phyloP scores from a whole-genome alignment of 1,284 basidiomycete species.

The Cutaneotrichosporon spelunceum region DNA sequence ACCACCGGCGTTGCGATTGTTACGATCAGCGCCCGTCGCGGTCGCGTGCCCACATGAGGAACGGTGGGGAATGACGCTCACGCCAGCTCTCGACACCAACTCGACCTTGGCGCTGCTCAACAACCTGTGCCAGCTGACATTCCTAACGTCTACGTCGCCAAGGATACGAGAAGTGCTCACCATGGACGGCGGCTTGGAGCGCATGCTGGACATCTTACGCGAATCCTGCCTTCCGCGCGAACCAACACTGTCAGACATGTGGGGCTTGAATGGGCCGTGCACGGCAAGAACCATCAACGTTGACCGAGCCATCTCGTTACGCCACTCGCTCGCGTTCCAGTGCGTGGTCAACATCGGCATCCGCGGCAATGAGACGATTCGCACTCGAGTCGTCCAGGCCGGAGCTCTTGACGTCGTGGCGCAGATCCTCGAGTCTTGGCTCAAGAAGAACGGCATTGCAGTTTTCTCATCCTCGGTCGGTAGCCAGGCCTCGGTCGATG shows the following conservation, averaged over 20 bases:
- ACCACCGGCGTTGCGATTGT: too few species aligned
- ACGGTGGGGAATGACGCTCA: not conserved
- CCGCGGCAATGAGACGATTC: conserved; percentile 85
- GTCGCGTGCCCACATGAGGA: not conserved
- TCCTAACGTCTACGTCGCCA: conserved; percentile 95
- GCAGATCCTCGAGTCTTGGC: conserved; percentile 89
- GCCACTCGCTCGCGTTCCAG: conserved; percentile 90
- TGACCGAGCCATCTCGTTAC: conserved; percentile 78
- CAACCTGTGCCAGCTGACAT: conserved; percentile 93
- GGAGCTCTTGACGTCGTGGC: conserved; percentile 93
- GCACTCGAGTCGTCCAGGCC: conserved; percentile 90
- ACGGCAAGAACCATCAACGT: conserved; percentile 55
- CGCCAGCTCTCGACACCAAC: conserved; percentile 83
- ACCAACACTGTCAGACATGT: conserved; percentile 45
- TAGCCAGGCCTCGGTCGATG: conserved; percentile 63
- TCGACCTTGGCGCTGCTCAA: conserved; percentile 90
- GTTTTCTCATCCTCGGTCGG: conserved; percentile 48
- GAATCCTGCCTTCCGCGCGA: conserved; percentile 61
- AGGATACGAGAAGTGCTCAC: conserved; percentile 98
- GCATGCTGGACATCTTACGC: conserved; percentile 87
- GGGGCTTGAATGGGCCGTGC: conserved; percentile 50
- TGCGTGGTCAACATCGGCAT: conserved; percentile 98
- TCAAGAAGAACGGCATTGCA: conserved; percentile 67
- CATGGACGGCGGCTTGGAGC: conserved; percentile 93
- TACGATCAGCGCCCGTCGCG: too few species aligned